Base-by-base conservation (phyloP, 768 basidiomycete genomes). In the Boletus pseudo-olivaceus region DNA sequence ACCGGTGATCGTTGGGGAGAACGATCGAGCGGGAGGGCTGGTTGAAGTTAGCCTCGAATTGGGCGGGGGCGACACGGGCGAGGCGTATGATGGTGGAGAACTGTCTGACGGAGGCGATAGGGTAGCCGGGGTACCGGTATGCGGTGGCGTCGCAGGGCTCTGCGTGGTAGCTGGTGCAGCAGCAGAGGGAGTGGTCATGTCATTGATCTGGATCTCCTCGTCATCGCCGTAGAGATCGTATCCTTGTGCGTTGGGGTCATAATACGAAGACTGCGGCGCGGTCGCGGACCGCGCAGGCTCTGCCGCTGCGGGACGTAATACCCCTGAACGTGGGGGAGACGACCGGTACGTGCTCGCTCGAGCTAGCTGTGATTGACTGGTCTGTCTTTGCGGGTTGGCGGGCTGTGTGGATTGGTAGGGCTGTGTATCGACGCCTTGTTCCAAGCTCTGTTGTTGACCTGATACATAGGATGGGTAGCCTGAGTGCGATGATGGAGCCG, bases 161-260 rank as follows among this genome's bases (percentile, higher is more conserved):
- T 56, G 62, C 12, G 50, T 12, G 30, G 47, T 35, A 5, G 23
- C 7, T 8, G 41, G n/a, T 10, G 35, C 20, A 8, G 40, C 0
- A 11, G 50, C 10, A 5, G 49, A 3, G 3, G 53, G 20, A 3
- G 47, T 40, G 12, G 33, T 53, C n/a, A 12, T 37, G 33, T 60
- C 51, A 7, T 20, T 4, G 55, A 65, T 30, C 26, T 55, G 55
- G n/a, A 54, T 62, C 2, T 55, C 60, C 2, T 53, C 57, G 11
- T 52, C 63, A 5, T 61, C 55, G 0, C 37, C 63, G 23, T 67
- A 67, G 41, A 67, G 56, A 49, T 69, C 67, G 41, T 69, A 67
- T n/a, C 61, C 69, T 1, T 56, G 58, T 0, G 65, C 17, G 41
- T 75, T 72, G 12, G 74, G 71, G 46, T 75, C 70, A 44, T 73